phyloP scores from a whole-genome alignment of 2,329 filamentous ascomycete species.

The Alternaria sp. region DNA sequence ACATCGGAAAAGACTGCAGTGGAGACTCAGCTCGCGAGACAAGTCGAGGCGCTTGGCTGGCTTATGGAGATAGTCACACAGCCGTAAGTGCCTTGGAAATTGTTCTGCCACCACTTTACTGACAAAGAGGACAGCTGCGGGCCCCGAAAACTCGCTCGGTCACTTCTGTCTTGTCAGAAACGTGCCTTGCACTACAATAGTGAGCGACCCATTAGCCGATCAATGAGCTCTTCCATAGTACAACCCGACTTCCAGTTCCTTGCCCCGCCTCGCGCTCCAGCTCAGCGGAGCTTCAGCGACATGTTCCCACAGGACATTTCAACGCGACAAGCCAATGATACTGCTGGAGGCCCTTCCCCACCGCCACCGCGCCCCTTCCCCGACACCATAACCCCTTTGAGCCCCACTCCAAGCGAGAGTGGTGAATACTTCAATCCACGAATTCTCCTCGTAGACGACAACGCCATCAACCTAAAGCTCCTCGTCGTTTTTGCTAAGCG shows the following conservation, averaged over 20 bases:
- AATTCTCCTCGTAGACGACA: conserved; percentile 48
- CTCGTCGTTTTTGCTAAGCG: conserved; percentile 55
- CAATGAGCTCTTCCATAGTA: conserved; percentile 22
- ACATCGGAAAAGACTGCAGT: conserved; percentile 37
- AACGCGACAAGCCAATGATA: conserved; percentile 1
- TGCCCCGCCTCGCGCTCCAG: conserved; percentile 19
- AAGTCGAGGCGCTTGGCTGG: conserved; percentile 40
- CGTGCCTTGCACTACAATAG: conserved; percentile 26
- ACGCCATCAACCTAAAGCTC: conserved; percentile 48
- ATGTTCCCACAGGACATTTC: conserved; percentile 20
- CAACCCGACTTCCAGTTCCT: conserved; percentile 23
- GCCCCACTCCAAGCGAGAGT: conserved; percentile 25
- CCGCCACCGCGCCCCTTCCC: conserved; percentile 27
- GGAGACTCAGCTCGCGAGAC: conserved; percentile 32
- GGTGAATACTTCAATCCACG: conserved; percentile 42
- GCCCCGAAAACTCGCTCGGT: conserved; percentile 38
- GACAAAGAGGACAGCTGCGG: conserved; percentile 29
- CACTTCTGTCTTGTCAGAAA: conserved; percentile 36
- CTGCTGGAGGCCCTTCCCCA: conserved; percentile 18
- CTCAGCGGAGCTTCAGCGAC: conserved; percentile 40
- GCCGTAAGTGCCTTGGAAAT: conserved; percentile 29
- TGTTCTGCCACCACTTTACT: background rate
- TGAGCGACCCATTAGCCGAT: conserved; percentile 31
- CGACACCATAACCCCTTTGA: conserved; percentile 29
- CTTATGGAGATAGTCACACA: conserved; percentile 38